Conservation (phyloP, 441 rosid genomes). For the Daphne laureola region DNA sequence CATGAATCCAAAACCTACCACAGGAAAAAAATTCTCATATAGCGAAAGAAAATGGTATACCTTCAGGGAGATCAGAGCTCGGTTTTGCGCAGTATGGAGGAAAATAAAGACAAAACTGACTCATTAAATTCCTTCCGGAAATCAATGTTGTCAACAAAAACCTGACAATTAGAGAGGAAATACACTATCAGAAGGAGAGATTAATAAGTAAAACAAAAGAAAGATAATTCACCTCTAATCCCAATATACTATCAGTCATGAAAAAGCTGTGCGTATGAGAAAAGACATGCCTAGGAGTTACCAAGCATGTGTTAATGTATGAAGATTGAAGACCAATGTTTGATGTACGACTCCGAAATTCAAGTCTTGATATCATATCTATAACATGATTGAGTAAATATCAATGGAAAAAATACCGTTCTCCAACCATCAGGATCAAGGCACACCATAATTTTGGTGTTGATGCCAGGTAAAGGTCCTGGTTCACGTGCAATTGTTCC, state of each 20-base stretch:
- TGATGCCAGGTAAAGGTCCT: slow-evolving; percentile 46
- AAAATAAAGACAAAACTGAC: slow-evolving; percentile 30
- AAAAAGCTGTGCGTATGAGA: not conserved
- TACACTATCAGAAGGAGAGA: not conserved
- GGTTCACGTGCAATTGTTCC: slow-evolving; percentile 36
- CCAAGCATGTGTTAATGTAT: too few relatives aligned
- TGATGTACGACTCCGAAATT: not conserved
- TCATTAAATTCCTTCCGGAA: slow-evolving; percentile 74
- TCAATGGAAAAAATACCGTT: slow-evolving; percentile 22
- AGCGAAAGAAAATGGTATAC: not conserved
- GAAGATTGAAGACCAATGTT: not conserved
- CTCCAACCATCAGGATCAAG: slow-evolving; percentile 54
- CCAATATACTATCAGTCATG: not conserved
- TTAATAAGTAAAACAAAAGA: not conserved
- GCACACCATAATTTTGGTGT: slow-evolving; percentile 46
- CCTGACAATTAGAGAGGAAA: slow-evolving; percentile 30
- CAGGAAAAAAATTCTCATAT: too few relatives aligned
- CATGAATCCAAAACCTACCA: too few relatives aligned
- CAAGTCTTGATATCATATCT: too few relatives aligned
- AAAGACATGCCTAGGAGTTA: too few relatives aligned
- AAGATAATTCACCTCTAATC: not conserved
- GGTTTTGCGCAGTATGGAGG: not conserved
- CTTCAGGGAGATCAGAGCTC: slow-evolving; percentile 5
- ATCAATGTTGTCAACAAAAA: slow-evolving; percentile 85
- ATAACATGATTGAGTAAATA: too few relatives aligned